Percentiles rank a stretch among this genome's conserved stretches.
Conservation (phyloP, 2,329 filamentous ascomycete genomes). For the Fusarium nanum region DNA sequence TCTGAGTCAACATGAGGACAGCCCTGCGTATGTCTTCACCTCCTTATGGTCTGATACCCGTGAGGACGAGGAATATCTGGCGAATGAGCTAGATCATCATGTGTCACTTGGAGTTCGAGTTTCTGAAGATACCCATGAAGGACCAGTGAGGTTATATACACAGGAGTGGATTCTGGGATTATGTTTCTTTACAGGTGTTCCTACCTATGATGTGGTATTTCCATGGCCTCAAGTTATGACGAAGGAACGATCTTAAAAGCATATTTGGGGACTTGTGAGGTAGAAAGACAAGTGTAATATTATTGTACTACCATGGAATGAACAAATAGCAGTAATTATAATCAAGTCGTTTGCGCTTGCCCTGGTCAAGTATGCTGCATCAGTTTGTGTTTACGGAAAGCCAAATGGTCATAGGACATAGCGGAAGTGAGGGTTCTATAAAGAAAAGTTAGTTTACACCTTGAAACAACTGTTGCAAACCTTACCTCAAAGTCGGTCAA, state of each 20-base stretch:
- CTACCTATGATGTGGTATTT: constrained; percentile 33
- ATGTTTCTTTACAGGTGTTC: constrained; percentile 38
- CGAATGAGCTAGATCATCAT: constrained; percentile 41
- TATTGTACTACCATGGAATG: not conserved
- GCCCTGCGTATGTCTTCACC: constrained; percentile 25
- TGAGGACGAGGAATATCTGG: constrained; percentile 24
- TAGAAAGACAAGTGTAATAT: not conserved
- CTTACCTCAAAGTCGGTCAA: constrained; percentile 42
- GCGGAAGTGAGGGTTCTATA: constrained; percentile 34
- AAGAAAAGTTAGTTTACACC: not conserved
- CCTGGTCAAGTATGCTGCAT: not conserved
- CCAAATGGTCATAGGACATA: constrained; percentile 13
- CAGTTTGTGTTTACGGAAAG: fast-evolving
- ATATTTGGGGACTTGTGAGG: not conserved
- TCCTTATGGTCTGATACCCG: constrained; percentile 29
- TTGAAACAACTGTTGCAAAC: fast-evolving
- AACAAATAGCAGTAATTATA: not conserved
- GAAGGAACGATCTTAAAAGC: not conserved
- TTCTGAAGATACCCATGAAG: fast-evolving
- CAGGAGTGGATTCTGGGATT: constrained; percentile 41
- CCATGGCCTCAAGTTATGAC: constrained; percentile 36
- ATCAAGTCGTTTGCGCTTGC: not conserved
- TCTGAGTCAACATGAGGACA: not conserved
- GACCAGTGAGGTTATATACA: constrained; percentile 27
- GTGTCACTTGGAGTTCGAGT: constrained; percentile 35